These are phyloP conservation scores for Hypoxylon rubiginosum DNA, from an alignment of 2,329 filamentous ascomycete genomes.

Conservation along the genomic window DNA sequence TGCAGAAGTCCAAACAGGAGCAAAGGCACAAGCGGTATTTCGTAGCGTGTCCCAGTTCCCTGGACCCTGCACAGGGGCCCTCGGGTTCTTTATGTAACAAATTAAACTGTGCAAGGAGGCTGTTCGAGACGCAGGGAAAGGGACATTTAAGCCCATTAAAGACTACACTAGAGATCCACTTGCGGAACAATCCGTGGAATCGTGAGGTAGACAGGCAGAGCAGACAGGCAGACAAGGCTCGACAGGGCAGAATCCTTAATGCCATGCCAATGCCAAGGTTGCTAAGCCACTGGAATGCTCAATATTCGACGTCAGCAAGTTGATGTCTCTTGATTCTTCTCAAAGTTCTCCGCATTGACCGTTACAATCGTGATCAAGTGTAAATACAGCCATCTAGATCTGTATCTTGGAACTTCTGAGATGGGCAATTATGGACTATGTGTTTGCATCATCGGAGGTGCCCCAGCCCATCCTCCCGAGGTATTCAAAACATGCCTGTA, in stretches of 20 bases:
- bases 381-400: neutral
- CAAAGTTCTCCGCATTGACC: neutral
- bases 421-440: neutral
- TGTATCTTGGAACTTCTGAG: neutral
- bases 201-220: conserved; percentile 32
- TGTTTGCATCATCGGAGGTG: conserved; percentile 1
- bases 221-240: conserved; percentile 13
- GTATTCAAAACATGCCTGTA: neutral
- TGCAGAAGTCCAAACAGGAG: neutral
- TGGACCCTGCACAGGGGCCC: conserved; percentile 6
- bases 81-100: neutral
- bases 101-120: neutral
- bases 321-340: conserved; percentile 1
- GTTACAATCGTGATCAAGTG: neutral
- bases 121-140: conserved; percentile 19
- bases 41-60: conserved; percentile 10
- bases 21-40: neutral
- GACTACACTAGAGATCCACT: conserved; percentile 12
- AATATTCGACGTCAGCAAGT: conserved; percentile 19
- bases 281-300: conserved; percentile 34
- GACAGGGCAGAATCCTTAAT: conserved; percentile 16
- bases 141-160: conserved; percentile 21
- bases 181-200: conserved; percentile 26
- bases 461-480: neutral
- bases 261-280: conserved; percentile 36